Evolutionary conservation across 2,329 filamentous ascomycete genomes (phyloP), one percentile per base, ranked within the genome.

Genomic region (Fusarium sp.): DNA sequence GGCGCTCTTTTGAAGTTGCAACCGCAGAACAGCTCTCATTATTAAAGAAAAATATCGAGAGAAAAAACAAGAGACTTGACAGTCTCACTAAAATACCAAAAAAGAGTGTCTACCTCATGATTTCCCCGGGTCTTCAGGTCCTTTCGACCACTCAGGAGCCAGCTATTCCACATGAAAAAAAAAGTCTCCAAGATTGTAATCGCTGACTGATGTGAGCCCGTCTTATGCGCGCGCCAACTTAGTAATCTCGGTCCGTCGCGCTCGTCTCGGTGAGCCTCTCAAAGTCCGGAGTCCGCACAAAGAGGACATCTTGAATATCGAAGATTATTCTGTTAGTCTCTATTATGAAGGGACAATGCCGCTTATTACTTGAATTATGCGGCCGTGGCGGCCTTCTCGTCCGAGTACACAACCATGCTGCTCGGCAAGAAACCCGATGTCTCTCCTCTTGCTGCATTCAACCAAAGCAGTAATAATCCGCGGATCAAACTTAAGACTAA

Each of bases 171-270:
- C 56, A 44, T 51, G 28, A 36, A 45, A 9, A 14, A 43, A 56
- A 53, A 61, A 45, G 31, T 64, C 34, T 22, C 51, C 26, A 14
- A 42, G 64, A 69, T 71, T 69, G 61, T 28, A 71, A 71, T 65
- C 49, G 60, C 68, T 71, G 65, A 71, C 67, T 69, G 66, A 70
- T 65, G 6, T 26, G 52, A 52, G 43, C 38, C 61, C 57, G 68
- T 47, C 45, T 49, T 36, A 33, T 38, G 62, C 72, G 72, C 72
- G 72, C 72, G 72, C 51, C 58, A 65, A 34, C 62, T 74, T 64
- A 74, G 72, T 74, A 65, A 74, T 70, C 43, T 24, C 44, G 46
- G 55, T 38, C 38, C 26, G 14, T 65, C 47, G 52, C 17, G 28
- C 17, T 33, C 39, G 34, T 28, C 6, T 61, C 15, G 33, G 28